Percentiles rank a stretch among this genome's conserved stretches.
phyloP scores from a whole-genome alignment of 2,329 filamentous ascomycete species.

The Penicillium sp. region DNA sequence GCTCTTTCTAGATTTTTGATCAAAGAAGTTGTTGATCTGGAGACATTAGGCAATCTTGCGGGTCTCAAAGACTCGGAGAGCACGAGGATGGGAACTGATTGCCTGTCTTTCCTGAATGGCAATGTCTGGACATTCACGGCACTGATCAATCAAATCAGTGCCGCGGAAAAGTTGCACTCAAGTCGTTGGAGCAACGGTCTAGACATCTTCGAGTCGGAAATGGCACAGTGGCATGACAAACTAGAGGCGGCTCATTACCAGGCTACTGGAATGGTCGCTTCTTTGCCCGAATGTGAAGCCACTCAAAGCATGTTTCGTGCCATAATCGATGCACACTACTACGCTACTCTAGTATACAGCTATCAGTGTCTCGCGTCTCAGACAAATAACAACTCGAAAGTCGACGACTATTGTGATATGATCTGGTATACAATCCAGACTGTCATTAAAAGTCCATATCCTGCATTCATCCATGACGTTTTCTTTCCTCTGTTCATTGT shows the following conservation, averaged over 20 bases:
- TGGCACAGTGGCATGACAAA: constrained; percentile 3
- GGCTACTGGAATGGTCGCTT: constrained; percentile 3
- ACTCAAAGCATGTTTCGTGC: constrained; percentile 10
- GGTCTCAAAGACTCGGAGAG: not conserved
- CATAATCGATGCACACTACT: constrained; percentile 23
- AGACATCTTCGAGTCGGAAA: not conserved
- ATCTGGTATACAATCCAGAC: not conserved
- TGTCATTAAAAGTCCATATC: not conserved
- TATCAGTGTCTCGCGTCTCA: constrained; percentile 26
- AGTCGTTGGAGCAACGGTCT: no score
- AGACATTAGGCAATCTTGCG: constrained; percentile 18
- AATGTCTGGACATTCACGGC: constrained; percentile 3
- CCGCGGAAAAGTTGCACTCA: not conserved
- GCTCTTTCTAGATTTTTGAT: constrained; percentile 15
- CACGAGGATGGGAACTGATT: not conserved
- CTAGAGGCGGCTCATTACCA: not conserved
- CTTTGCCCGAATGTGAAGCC: not conserved
- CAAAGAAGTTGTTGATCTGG: constrained; percentile 25
- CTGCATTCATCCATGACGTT: constrained; percentile 28
- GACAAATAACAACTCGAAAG: not conserved
- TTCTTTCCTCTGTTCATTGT: constrained; percentile 34
- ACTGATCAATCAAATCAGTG: constrained; percentile 1
- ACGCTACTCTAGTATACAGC: constrained; percentile 30
- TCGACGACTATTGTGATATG: not conserved
- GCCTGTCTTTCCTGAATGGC: not conserved